Conservation (phyloP, 2,329 filamentous ascomycete species). For the Alternaria triticimaculans region DNA sequence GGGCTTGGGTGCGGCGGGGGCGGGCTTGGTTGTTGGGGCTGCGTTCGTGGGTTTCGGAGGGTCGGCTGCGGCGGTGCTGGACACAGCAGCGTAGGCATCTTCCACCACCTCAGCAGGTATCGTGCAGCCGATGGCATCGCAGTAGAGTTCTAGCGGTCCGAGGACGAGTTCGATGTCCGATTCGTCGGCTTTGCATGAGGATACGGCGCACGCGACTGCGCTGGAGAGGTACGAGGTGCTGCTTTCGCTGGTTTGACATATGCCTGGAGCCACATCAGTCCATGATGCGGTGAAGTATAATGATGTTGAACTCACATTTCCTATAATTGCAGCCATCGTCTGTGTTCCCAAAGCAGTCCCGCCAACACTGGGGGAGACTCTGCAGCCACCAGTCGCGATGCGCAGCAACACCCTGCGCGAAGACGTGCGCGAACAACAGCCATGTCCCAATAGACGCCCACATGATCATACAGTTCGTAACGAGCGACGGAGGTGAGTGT, state of each 20-base stretch:
- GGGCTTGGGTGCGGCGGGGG: slow-evolving; percentile 4
- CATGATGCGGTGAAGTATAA: not conserved
- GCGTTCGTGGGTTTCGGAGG: slow-evolving; percentile 3
- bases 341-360: slow-evolving; percentile 22
- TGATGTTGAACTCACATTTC: slow-evolving; percentile 18
- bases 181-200: slow-evolving; percentile 22
- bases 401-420: slow-evolving; percentile 2
- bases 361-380: slow-evolving; percentile 29
- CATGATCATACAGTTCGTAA: not conserved
- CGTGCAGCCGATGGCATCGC: slow-evolving; percentile 17
- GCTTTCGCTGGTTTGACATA: slow-evolving; percentile 31
- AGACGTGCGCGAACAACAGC: slow-evolving; percentile 6
- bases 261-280: slow-evolving; percentile 23
- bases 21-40: slow-evolving; percentile 3
- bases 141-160: slow-evolving; percentile 27
- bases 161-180: slow-evolving; percentile 23
- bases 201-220: slow-evolving; percentile 27
- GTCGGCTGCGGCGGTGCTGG: slow-evolving; percentile 1
- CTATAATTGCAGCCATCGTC: slow-evolving; percentile 27
- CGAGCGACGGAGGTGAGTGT: not conserved
- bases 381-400: slow-evolving; percentile 27
- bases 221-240: slow-evolving; percentile 24
- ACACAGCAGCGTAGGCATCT: slow-evolving; percentile 26
- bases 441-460: slow-evolving; percentile 1
- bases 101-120: slow-evolving; percentile 30